Evolutionary conservation across 176 grass and related monocot species (phyloP).

Genomic region (Poa annua): DNA sequence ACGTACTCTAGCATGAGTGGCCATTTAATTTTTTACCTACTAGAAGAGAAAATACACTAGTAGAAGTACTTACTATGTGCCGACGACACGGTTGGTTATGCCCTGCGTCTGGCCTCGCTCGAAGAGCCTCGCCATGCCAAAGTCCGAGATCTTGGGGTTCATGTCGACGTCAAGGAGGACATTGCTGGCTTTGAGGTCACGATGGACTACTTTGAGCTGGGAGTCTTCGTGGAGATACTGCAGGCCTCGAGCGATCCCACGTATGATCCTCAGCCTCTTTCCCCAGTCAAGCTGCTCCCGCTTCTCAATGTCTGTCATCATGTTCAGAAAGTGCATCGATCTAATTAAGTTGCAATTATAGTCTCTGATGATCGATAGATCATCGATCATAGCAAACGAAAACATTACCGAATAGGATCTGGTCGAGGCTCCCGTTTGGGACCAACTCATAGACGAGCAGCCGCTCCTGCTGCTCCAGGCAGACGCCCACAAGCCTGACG

Average conservation of each 20-base stretch:
- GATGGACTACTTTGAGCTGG: slow-evolving; percentile 2
- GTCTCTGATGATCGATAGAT: background rate
- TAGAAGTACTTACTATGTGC: background rate
- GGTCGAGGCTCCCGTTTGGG: slow-evolving; percentile 37
- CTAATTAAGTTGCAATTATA: background rate
- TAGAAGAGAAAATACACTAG: background rate
- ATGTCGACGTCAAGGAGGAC: background rate
- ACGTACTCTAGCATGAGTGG: background rate
- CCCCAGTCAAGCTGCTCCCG: background rate
- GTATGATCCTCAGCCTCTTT: background rate
- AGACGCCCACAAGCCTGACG: slow-evolving; percentile 33
- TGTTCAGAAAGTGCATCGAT: background rate
- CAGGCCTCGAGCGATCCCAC: background rate
- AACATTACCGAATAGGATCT: slow-evolving; percentile 1
- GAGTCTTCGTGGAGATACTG: slow-evolving; percentile 3
- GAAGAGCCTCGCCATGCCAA: background rate
- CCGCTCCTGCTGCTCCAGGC: slow-evolving; percentile 38
- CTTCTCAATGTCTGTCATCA: background rate
- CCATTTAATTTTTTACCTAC: background rate
- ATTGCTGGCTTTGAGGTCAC: slow-evolving; percentile 1
- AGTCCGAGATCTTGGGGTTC: slow-evolving; percentile 6
- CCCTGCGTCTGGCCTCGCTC: background rate
- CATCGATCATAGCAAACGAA: background rate
- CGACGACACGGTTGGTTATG: background rate
- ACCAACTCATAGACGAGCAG: slow-evolving; percentile 41